Evolutionary conservation across 2,329 filamentous ascomycete genomes (phyloP).

Genomic region (Penicillium hesseltinei): DNA sequence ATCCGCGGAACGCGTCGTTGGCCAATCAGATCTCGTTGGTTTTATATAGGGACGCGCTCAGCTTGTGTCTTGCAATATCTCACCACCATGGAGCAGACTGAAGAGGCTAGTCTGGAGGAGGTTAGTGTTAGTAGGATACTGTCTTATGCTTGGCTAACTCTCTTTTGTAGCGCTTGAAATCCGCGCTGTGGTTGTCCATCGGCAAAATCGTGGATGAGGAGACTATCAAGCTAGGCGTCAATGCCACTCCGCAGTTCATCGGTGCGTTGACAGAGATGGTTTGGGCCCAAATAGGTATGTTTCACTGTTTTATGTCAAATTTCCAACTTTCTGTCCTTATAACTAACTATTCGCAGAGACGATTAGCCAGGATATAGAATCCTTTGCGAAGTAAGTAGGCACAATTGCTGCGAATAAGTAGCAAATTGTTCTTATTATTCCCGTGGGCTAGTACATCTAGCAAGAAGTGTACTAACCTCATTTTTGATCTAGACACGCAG

Average conservation of each 20-base stretch:
- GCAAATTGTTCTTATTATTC: background rate
- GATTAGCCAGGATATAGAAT: conserved; percentile 60
- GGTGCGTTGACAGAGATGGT: conserved; percentile 81
- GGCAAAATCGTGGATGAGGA: conserved; percentile 89
- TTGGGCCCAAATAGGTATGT: conserved; percentile 77
- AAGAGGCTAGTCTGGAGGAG: conserved; percentile 36
- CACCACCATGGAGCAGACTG: conserved; percentile 27
- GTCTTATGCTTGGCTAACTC: background rate
- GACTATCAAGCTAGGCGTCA: conserved; percentile 68
- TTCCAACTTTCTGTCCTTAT: background rate
- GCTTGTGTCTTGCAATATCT: conserved; percentile 1
- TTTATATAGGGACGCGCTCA: conserved; percentile 13
- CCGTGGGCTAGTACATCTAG: background rate
- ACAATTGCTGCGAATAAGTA: background rate
- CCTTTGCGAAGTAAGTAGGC: conserved; percentile 54
- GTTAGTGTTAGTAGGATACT: conserved; percentile 17
- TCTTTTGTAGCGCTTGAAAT: conserved; percentile 67
- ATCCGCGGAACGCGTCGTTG: conserved; percentile 20
- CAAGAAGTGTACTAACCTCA: conserved; percentile 10
- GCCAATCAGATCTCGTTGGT: conserved; percentile 20
- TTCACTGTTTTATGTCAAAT: background rate
- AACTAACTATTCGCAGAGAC: conserved; percentile 44
- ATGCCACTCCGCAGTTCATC: conserved; percentile 90
- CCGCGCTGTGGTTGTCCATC: conserved; percentile 78
- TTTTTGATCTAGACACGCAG: conserved; percentile 67